Evolutionary conservation across 208 protist species (phyloP).

Genomic region (Acanthamoeba pearcei): DNA sequence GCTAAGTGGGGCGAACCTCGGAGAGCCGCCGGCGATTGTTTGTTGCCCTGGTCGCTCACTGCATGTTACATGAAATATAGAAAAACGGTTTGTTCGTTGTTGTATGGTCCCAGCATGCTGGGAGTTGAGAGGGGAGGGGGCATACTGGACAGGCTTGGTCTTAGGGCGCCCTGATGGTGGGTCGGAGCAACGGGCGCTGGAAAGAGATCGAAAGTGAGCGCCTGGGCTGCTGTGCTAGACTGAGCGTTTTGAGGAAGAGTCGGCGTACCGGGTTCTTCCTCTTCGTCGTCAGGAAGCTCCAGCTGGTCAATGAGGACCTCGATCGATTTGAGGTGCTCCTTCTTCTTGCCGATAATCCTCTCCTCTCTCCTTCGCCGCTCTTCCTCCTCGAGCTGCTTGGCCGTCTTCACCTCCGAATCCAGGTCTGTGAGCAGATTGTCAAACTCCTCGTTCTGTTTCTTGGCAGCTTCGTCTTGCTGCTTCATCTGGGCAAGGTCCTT

Average conservation of each 20-base stretch:
- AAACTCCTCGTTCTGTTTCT: constrained; percentile 21
- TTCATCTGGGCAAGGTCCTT: constrained; percentile 9
- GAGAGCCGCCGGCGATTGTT: neutral
- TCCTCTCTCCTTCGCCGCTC: constrained; percentile 9
- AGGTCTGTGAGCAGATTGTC: constrained; percentile 36
- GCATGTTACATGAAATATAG: neutral
- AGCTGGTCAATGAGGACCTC: constrained; percentile 49
- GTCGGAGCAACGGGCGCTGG: neutral
- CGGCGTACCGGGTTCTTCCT: neutral
- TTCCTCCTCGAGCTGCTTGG: constrained; percentile 28
- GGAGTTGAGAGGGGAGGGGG: neutral
- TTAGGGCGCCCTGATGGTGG: neutral
- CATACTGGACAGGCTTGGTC: neutral
- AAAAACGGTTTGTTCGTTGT: neutral
- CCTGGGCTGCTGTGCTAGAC: no score
- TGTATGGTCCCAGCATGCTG: neutral
- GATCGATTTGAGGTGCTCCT: constrained; percentile 11
- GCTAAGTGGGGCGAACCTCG: neutral
- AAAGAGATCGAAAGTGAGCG: neutral
- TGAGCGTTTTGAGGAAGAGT: no score
- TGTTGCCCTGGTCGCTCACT: neutral
- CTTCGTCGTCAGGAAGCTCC: constrained; percentile 3
- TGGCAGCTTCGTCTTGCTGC: neutral
- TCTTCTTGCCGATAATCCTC: constrained; percentile 35
- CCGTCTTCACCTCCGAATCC: constrained; percentile 19